Evolutionary conservation across 2,329 filamentous ascomycete genomes (phyloP), one percentile per base, ranked within the genome.

Genomic region (Sporothrix schenckii): DNA sequence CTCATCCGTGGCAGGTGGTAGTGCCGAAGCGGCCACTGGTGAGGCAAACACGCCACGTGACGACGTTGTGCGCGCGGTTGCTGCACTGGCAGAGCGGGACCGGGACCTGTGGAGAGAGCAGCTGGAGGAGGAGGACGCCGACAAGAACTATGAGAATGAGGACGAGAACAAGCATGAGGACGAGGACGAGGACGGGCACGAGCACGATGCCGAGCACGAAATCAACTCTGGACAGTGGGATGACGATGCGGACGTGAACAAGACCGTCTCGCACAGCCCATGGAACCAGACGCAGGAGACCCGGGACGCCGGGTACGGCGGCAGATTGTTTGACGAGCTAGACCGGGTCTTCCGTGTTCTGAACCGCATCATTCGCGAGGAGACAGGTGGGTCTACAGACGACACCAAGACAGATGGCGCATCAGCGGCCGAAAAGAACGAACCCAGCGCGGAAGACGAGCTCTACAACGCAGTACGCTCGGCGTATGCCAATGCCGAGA

Each of bases 401-500:
- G 61, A 54, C 24, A 21, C 39, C 30, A 71, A 74, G 41, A 77
- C 79, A 0, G 75, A 78, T n/a, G 75, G 78, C 21, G 80, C 52
- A 19, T 14, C 50, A 53, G 4, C 60, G 53, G 39, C 41, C 11
- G 34, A 54, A 49, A 56, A 65, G 41, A 21, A 30, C 27, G 70
- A 74, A 34, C 77, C 81, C 2, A 75, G 78, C 21, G 76, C 79
- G 14, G 81, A 83, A 70, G 78, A 82, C 34, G 82, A 84, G 13
- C 74, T 84, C n/a, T 83, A 81, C 70, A 76, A 77, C 0, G 73
- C 77, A 14, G 73, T 84, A 14, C 76, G 78, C 14, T 81, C 81
- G 7, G 77, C 77, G 7, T 79, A 81, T 65, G 74, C 79, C 34
- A 76, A 79, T 11, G 78, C 77, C 1, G 77, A 80, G 70, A 80